Percentiles rank a stretch among this genome's conserved stretches.
phyloP scores from a whole-genome alignment of 805 yeast genomes.

The Starmerella etchellsii region DNA sequence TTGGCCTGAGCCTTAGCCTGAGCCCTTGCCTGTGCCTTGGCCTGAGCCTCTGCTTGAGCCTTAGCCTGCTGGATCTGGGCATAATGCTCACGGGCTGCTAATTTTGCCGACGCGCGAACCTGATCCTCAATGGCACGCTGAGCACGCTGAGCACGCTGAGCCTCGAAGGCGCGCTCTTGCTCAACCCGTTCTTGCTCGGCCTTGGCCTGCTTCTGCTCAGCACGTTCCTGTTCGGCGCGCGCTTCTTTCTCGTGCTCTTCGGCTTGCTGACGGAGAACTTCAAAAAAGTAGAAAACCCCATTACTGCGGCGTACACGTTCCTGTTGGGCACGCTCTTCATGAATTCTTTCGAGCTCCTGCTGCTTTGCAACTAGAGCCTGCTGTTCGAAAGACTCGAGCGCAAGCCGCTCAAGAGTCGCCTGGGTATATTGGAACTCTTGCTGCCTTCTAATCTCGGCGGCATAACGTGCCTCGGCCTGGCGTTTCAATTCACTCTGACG shows the following conservation, averaged over 20 bases:
- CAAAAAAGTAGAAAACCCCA: no score
- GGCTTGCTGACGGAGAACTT: no score
- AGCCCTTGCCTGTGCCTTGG: neutral
- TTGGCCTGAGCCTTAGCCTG: no score
- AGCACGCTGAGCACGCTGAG: neutral
- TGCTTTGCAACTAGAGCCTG: no score
- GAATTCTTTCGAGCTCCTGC: no score
- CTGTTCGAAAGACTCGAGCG: neutral
- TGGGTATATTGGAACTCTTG: no score
- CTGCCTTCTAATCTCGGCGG: no score
- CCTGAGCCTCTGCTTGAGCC: neutral
- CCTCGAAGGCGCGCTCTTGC: neutral
- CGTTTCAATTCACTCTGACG: neutral
- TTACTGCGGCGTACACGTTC: no score
- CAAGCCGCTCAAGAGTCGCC: neutral
- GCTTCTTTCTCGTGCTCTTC: no score
- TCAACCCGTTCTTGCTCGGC: neutral
- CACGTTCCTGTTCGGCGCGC: no score
- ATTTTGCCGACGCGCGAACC: neutral
- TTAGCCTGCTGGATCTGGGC: neutral
- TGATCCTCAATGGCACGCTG: neutral
- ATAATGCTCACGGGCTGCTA: constrained; percentile 1
- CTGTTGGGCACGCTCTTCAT: no score
- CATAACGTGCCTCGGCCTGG: neutral
- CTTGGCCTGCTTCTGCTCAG: no score